Evolutionary conservation across 495 filamentous ascomycete species (phyloP), one percentile per base, ranked within the genome.

Genomic region (Tuber magnatum): DNA sequence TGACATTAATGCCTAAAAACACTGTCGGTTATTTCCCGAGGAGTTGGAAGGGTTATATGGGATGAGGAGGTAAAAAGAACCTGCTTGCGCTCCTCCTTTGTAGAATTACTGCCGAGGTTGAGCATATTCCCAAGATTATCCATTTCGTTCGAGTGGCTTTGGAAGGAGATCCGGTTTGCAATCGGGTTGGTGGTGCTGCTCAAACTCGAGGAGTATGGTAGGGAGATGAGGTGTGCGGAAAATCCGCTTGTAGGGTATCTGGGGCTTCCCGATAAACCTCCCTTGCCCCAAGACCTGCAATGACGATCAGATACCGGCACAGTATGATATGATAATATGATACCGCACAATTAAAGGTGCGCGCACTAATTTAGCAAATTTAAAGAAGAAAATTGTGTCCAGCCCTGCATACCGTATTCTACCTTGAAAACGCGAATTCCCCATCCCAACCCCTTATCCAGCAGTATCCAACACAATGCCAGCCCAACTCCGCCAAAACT

Each of bases 11-110:
- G 78, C 79, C 75, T 78, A 35, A 35, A 16, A 38, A 35, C 68
- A 18, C 32, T n/a, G n/a, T n/a, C n/a, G 6, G 10, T 46, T 39
- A 38, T 38, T 43, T 16, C 43, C 28, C 41, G 24, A 56, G 48
- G 28, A 28, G 39, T 9, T 24, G 38, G 28, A 44, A 16, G 48
- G 32, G 8, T n/a, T 35, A n/a, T 24, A n/a, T 9, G 3, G 22
- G 28, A 9, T 16, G 28, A 56, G 51, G 51, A 18, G 20, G 24
- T 40, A 40, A 51, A n/a, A 7, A 42, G 14, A 41, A 78, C 81
- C 80, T 82, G 77, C 56, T 82, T 82, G 51, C 76, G 74, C 56
- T 82, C 81, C 56, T 82, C 81, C 35, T 80, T 81, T 28, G 70
- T 77, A 35, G 78, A 39, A 70, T 73, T 73, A 38, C 71, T 70